A percentile compares a stretch with the other conserved stretches of the same genome.
These are phyloP conservation scores for Gossypium gossypioides DNA, from an alignment of 441 rosid species.

Conservation along the genomic window DNA sequence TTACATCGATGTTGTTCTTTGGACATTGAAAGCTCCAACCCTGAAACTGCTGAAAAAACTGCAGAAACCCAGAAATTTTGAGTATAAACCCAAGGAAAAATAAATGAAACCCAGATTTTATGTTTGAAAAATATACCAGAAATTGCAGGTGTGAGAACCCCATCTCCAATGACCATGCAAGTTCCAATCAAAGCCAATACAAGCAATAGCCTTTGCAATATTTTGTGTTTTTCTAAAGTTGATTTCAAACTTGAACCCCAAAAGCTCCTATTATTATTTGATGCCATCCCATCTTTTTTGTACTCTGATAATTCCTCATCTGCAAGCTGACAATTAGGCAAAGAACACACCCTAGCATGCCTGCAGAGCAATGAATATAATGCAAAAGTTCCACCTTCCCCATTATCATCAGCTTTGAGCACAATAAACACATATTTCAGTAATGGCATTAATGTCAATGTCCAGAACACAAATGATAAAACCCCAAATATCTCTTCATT, in stretches of 20 bases:
- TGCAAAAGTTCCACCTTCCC: conserved; percentile 77
- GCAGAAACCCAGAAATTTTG: conserved; percentile 19
- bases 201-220: conserved; percentile 46
- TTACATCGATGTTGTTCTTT: conserved; percentile 59
- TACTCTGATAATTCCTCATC: conserved; percentile 66
- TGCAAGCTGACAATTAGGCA: conserved; percentile 68
- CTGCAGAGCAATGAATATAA: conserved; percentile 63
- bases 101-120: background rate
- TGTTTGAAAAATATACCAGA: conserved; percentile 21
- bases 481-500: conserved; percentile 77
- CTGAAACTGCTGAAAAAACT: conserved; percentile 71
- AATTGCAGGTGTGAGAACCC: conserved; percentile 63
- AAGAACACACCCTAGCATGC: conserved; percentile 48
- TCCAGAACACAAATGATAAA: conserved; percentile 64
- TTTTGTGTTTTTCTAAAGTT: conserved; percentile 40
- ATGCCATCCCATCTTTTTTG: conserved; percentile 24
- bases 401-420: conserved; percentile 70
- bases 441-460: conserved; percentile 51
- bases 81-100: background rate
- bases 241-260: conserved; percentile 38
- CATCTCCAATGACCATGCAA: conserved; percentile 76
- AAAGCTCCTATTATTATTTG: conserved; percentile 15
- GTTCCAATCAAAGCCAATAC: conserved; percentile 61
- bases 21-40: conserved; percentile 55
- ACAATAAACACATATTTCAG: conserved; percentile 66